Percentiles rank a stretch among this genome's conserved stretches.
phyloP scores from a whole-genome alignment of 768 basidiomycete genomes.

The Mycena pura region DNA sequence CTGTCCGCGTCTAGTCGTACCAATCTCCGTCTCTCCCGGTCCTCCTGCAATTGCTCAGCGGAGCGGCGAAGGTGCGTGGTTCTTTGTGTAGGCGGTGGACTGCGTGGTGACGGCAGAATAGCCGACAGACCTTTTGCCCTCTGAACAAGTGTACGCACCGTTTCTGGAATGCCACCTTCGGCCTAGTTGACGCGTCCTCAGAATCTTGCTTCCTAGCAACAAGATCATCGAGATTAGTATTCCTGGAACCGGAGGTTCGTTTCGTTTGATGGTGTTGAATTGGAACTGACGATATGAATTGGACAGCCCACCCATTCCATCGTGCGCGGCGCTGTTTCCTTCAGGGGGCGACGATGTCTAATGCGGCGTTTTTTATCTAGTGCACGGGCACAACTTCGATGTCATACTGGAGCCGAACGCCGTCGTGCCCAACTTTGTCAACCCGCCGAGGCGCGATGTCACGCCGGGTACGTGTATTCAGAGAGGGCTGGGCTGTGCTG shows the following conservation, averaged over 20 bases:
- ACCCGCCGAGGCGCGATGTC: constrained; percentile 16
- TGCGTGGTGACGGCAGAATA: neutral
- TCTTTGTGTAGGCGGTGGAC: neutral
- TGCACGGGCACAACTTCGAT: constrained; percentile 23
- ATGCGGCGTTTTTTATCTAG: constrained; percentile 12
- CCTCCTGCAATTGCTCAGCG: constrained; percentile 8
- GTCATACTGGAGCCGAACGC: neutral
- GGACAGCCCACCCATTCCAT: constrained; percentile 29
- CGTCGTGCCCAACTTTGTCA: constrained; percentile 7
- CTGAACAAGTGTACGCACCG: neutral
- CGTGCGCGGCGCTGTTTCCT: constrained; percentile 7
- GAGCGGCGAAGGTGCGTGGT: neutral
- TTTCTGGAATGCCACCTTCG: neutral
- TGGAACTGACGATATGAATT: neutral
- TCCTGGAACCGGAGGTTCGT: constrained; percentile 12
- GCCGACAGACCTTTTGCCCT: neutral
- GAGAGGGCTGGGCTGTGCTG: too few species aligned
- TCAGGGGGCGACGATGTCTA: too few species aligned
- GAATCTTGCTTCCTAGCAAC: constrained; percentile 9
- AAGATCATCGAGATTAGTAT: constrained; percentile 15
- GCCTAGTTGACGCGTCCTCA: neutral
- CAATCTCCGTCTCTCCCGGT: constrained; percentile 9
- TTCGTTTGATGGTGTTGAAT: neutral
- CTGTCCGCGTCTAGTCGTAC: neutral
- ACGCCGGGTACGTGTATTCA: constrained; percentile 14